Percentiles rank a stretch among this genome's conserved stretches.
Evolutionary conservation across 495 filamentous ascomycete species (phyloP).

Genomic region (Tirmania nivea): DNA sequence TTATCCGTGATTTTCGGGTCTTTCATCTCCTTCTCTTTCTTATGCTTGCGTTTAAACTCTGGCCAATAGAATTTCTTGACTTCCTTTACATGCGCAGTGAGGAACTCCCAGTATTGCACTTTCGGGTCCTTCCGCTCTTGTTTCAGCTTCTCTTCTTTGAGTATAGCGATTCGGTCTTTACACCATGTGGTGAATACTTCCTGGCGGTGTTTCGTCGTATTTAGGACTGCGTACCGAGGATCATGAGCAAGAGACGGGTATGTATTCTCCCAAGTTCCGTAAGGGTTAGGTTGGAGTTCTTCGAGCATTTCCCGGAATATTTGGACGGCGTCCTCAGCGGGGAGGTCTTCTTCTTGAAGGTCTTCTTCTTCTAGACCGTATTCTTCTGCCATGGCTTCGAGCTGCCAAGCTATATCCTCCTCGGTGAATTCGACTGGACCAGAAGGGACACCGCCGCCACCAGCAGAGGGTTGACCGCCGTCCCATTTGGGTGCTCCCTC

Average conservation of each 20-base stretch:
- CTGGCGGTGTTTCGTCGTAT: conserved; percentile 57
- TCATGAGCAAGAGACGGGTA: conserved; percentile 70
- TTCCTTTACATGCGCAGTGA: conserved; percentile 34
- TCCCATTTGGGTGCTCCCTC: conserved; percentile 1
- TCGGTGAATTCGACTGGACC: conserved; percentile 75
- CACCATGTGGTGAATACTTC: conserved; percentile 71
- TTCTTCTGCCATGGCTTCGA: conserved; percentile 65
- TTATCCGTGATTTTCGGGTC: conserved; percentile 56
- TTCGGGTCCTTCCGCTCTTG: conserved; percentile 67
- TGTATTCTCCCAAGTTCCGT: conserved; percentile 77
- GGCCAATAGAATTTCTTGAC: conserved; percentile 91
- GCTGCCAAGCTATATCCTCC: conserved; percentile 82
- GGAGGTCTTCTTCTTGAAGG: conserved; percentile 46
- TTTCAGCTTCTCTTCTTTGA: conserved; percentile 50
- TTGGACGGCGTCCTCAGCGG: conserved; percentile 44
- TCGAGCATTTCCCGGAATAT: conserved; percentile 73
- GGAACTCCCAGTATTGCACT: conserved; percentile 63
- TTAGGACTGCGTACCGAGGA: conserved; percentile 58
- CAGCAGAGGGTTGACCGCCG: neutral
- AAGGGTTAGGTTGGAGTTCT: conserved; percentile 65
- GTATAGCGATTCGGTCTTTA: conserved; percentile 41
- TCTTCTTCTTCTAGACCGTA: conserved; percentile 45
- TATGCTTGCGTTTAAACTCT: conserved; percentile 82
- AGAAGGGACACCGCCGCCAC: conserved; percentile 11
- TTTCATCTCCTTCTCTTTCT: conserved; percentile 60